Evolutionary conservation across 768 basidiomycete species (phyloP).

Genomic region (Leccinellum luteum): DNA sequence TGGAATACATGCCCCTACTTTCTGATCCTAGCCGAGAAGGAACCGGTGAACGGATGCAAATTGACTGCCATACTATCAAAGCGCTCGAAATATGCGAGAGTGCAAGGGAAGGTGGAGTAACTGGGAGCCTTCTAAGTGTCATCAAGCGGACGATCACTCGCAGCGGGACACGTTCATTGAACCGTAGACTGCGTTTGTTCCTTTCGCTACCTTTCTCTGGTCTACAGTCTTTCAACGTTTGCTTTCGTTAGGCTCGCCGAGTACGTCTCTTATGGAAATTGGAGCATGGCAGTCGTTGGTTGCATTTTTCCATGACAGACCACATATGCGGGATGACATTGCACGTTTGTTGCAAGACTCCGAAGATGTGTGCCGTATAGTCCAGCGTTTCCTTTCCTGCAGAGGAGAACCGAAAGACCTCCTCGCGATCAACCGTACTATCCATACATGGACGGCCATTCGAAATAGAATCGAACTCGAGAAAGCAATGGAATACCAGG

Average conservation of each 20-base stretch:
- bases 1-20: constrained; percentile 76
- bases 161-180: constrained; percentile 72
- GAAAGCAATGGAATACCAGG: constrained; percentile 45
- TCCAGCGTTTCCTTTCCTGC: constrained; percentile 72
- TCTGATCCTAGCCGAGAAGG: constrained; percentile 57
- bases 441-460: constrained; percentile 57
- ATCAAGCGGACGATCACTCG: constrained; percentile 76
- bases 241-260: constrained; percentile 67
- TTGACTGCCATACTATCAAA: constrained; percentile 85
- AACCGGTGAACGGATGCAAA: constrained; percentile 67
- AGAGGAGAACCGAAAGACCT: constrained; percentile 69
- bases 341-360: constrained; percentile 49
- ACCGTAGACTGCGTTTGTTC: constrained; percentile 72
- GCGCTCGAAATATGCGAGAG: constrained; percentile 83
- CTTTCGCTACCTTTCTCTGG: background rate
- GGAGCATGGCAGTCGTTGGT: constrained; percentile 75
- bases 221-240: constrained; percentile 14
- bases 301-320: constrained; percentile 58
- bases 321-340: constrained; percentile 66
- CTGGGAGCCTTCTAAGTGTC: constrained; percentile 71
- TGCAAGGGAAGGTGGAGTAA: constrained; percentile 65
- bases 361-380: constrained; percentile 72
- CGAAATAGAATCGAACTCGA: constrained; percentile 53
- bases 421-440: constrained; percentile 58
- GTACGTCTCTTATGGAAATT: constrained; percentile 72